phyloP scores from a whole-genome alignment of 2,329 filamentous ascomycete genomes.

The Fusarium pseudoanthophilum region DNA sequence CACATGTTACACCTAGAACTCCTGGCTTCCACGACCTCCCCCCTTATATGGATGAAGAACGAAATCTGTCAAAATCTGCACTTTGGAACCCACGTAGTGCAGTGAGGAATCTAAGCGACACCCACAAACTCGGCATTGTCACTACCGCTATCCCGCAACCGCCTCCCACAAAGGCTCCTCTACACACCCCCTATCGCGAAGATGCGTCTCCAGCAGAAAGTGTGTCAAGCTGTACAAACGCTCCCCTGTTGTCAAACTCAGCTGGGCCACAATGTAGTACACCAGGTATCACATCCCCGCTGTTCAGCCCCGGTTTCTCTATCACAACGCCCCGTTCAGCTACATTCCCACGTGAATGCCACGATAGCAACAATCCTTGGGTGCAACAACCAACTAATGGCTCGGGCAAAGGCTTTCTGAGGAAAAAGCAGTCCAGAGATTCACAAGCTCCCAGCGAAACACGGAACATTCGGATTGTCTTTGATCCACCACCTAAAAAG shows the following conservation, averaged over 20 bases:
- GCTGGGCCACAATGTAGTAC: slow-evolving; percentile 47
- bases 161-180: slow-evolving; percentile 24
- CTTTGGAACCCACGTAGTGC: slow-evolving; percentile 18
- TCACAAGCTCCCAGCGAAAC: slow-evolving; percentile 51
- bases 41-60: slow-evolving; percentile 35
- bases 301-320: slow-evolving; percentile 39
- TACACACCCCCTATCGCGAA: slow-evolving; percentile 29
- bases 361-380: slow-evolving; percentile 33
- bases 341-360: slow-evolving; percentile 18
- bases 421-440: slow-evolving; percentile 37
- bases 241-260: slow-evolving; percentile 49
- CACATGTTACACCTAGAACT: slow-evolving; percentile 46
- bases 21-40: slow-evolving; percentile 31
- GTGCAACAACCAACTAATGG: slow-evolving; percentile 20
- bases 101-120: slow-evolving; percentile 1
- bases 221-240: slow-evolving; percentile 49
- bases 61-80: slow-evolving; percentile 20
- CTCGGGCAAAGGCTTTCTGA: slow-evolving; percentile 25
- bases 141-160: slow-evolving; percentile 39
- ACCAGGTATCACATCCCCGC: slow-evolving; percentile 27
- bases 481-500: slow-evolving; percentile 53
- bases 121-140: slow-evolving; percentile 28
- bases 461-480: slow-evolving; percentile 52
- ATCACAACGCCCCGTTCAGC: slow-evolving; percentile 34
- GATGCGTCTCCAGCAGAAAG: slow-evolving; percentile 48